These are phyloP conservation scores for Fusarium sp. DNA, from an alignment of 2,329 filamentous ascomycete genomes.

Conservation along the genomic window DNA sequence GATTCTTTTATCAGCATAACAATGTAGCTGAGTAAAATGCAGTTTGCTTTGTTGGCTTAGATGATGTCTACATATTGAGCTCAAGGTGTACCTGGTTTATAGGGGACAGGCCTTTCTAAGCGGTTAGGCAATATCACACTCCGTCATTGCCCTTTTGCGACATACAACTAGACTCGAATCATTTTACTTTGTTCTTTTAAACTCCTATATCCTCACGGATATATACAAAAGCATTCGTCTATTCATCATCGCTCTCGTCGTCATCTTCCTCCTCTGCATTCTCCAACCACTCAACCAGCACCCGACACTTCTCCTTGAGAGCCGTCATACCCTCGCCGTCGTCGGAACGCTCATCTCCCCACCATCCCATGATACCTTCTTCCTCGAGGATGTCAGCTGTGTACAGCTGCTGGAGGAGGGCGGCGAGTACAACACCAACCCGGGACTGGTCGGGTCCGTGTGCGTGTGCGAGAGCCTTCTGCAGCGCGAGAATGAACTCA, in stretches of 20 bases:
- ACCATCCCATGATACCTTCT: constrained; percentile 90
- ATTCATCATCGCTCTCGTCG: constrained; percentile 60
- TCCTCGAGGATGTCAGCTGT: constrained; percentile 87
- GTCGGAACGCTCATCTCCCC: constrained; percentile 77
- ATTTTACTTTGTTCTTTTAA: constrained; percentile 29
- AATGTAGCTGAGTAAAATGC: background rate
- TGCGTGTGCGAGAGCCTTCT: constrained; percentile 79
- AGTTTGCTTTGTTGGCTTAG: background rate
- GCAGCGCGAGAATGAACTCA: constrained; percentile 84
- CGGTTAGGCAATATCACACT: background rate
- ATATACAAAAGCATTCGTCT: constrained; percentile 21
- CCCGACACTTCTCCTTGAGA: constrained; percentile 79
- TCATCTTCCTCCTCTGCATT: constrained; percentile 81
- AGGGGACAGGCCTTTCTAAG: background rate
- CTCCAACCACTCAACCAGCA: constrained; percentile 86
- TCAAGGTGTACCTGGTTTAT: background rate
- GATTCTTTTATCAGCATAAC: background rate
- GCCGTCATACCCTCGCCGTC: constrained; percentile 76
- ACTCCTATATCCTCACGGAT: constrained; percentile 20
- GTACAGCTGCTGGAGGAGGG: constrained; percentile 86
- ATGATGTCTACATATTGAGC: background rate
- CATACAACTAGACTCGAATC: background rate
- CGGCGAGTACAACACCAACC: constrained; percentile 76
- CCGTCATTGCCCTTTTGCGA: too few relatives aligned
- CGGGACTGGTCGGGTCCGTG: constrained; percentile 66